Evolutionary conservation across 192 early-diverging fungal genomes (phyloP), one percentile per base, ranked within the genome.

Genomic region (Kickxella alabastrina): DNA sequence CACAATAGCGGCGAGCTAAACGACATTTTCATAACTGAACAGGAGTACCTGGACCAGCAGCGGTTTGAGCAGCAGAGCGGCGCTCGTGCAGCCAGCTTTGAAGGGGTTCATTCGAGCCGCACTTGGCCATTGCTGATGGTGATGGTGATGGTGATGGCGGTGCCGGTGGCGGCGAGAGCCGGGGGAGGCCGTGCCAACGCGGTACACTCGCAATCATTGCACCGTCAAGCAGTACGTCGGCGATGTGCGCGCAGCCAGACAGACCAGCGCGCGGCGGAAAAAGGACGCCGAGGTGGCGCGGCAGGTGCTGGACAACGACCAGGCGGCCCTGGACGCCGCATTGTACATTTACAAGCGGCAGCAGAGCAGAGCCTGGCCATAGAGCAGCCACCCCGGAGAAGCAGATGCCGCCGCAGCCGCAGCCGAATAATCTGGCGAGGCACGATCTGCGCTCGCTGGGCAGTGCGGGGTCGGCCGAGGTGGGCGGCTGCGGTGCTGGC

Each of bases 1-100:
- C 71, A 75, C 43, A 54, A 58, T 32, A 75, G 71, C 40, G 71
- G 71, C 40, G 71, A 75, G 49, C 71, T 75, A 43, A 75, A 54
- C 26, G 65, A 54, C 34, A 64, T 75, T 2, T 59, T 52, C 24
- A 44, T 42, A 1, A n/a, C 57, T 0, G 61, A 34, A 10, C 19
- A n/a, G 27, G 17, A 27, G 14, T 10, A 34, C 15, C 1, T 26
- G 29, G 28, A 10, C 26, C 6, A 10, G 32, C 21, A 3, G 34
- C 10, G 3, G 35, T 21, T 2, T 18, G 14, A 22, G 24, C 27
- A 10, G 15, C 25, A 1, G 46, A 48, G 3, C 15, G 21, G 19
- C 18, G 29, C 19, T 22, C 17, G 46, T n/a, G n/a, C n/a, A n/a
- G n/a, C n/a, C n/a, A n/a, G n/a, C n/a, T n/a, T n/a, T n/a, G n/a